These are phyloP conservation scores for Pythium sukuiense DNA, from an alignment of 352 stramenopile species.

Conservation along the genomic window DNA sequence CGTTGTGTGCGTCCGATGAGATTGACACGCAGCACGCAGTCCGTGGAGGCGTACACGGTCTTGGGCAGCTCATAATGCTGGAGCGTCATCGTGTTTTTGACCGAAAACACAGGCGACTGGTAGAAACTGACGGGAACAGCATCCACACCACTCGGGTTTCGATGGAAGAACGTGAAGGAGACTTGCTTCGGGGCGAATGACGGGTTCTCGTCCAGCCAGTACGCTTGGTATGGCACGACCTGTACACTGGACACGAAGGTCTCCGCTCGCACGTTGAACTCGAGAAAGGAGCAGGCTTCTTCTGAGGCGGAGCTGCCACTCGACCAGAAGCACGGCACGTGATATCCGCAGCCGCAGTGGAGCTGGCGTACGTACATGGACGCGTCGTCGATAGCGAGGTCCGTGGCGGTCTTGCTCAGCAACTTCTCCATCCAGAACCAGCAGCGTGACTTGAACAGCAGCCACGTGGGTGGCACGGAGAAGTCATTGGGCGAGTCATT, in stretches of 20 bases:
- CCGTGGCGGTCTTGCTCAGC: constrained; percentile 17
- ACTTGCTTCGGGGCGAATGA: constrained; percentile 21
- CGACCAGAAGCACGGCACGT: constrained; percentile 29
- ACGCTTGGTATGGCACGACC: constrained; percentile 27
- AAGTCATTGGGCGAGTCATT: constrained; percentile 18
- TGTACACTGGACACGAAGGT: constrained; percentile 20
- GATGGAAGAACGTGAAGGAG: constrained; percentile 19
- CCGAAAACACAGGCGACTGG: constrained; percentile 15
- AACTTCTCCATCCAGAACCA: constrained; percentile 33
- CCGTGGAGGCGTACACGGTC: constrained; percentile 10
- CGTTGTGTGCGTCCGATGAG: constrained; percentile 22
- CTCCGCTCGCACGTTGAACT: constrained; percentile 18
- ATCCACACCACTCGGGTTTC: neutral
- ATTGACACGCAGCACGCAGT: constrained; percentile 16
- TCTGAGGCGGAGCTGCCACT: constrained; percentile 16
- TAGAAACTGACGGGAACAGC: constrained; percentile 5
- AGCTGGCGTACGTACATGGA: constrained; percentile 26
- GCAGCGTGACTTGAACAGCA: constrained; percentile 28
- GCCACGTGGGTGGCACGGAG: constrained; percentile 24
- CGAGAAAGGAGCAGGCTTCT: constrained; percentile 3
- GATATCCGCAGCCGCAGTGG: constrained; percentile 27
- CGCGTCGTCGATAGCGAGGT: constrained; percentile 8
- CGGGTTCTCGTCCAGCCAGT: constrained; percentile 20
- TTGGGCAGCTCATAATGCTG: constrained; percentile 25
- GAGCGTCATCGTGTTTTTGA: constrained; percentile 27